These are phyloP conservation scores for Phlebopus sp. DNA, from an alignment of 1,284 basidiomycete genomes.

Conservation along the genomic window DNA sequence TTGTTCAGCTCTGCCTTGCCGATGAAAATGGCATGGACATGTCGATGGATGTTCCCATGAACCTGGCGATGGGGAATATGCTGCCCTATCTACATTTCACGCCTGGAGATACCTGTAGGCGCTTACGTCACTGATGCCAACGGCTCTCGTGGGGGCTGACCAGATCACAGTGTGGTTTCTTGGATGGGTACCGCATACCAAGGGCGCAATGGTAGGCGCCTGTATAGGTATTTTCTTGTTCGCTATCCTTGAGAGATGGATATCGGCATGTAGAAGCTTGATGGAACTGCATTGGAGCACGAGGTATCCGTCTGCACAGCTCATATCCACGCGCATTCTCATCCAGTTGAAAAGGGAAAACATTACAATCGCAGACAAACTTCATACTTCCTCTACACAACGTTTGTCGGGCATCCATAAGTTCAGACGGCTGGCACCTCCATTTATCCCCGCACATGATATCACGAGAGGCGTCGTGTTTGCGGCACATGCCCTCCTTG, in stretches of 20 bases:
- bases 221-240: constrained; percentile 69
- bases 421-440: constrained; percentile 36
- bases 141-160: constrained; percentile 44
- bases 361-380: background rate
- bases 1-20: constrained; percentile 4
- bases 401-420: background rate
- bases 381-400: background rate
- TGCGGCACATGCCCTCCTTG: constrained; percentile 52
- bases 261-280: constrained; percentile 51
- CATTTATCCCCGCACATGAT: constrained; percentile 62
- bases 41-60: constrained; percentile 48
- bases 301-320: constrained; percentile 16
- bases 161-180: constrained; percentile 24
- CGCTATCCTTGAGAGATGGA: constrained; percentile 66
- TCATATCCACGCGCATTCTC: background rate
- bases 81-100: constrained; percentile 28
- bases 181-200: constrained; percentile 62
- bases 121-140: constrained; percentile 50
- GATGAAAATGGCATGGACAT: constrained; percentile 44
- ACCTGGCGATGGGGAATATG: constrained; percentile 33
- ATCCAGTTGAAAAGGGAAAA: constrained; percentile 7
- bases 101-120: constrained; percentile 45
- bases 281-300: constrained; percentile 56
- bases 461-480: constrained; percentile 60
- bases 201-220: constrained; percentile 69